These are phyloP conservation scores for Suillus cothurnatus DNA, from an alignment of 768 basidiomycete genomes.

Conservation along the genomic window DNA sequence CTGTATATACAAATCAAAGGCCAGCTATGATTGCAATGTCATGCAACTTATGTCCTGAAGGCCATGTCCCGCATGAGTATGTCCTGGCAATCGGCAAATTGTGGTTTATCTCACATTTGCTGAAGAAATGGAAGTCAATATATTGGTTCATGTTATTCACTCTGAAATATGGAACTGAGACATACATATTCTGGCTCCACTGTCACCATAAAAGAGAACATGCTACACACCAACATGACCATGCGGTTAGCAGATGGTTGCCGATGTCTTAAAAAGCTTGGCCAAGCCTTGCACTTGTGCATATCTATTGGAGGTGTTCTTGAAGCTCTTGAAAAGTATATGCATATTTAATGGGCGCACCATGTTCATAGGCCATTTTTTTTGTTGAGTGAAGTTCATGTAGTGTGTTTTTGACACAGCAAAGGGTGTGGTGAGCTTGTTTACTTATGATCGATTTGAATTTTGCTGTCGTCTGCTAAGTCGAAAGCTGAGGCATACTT, in stretches of 20 bases:
- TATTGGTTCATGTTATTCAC: background rate
- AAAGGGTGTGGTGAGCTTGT: too few species aligned
- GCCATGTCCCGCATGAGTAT: slow-evolving; percentile 28
- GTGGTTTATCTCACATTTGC: too few species aligned
- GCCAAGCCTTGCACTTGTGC: background rate
- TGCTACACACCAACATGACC: background rate
- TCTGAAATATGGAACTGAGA: background rate
- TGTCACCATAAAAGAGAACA: background rate
- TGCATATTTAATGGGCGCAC: too few species aligned
- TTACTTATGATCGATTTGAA: too few species aligned
- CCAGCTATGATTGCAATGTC: background rate
- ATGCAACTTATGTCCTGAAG: slow-evolving; percentile 26
- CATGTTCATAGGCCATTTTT: too few species aligned
- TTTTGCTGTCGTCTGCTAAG: too few species aligned
- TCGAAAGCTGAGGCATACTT: too few species aligned
- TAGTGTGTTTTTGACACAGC: too few species aligned
- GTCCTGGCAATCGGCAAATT: slow-evolving; percentile 22
- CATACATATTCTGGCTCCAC: background rate
- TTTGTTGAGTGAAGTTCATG: too few species aligned
- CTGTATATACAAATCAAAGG: slow-evolving; percentile 20
- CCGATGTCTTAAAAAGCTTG: background rate
- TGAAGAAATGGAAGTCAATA: too few species aligned
- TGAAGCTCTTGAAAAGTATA: too few species aligned
- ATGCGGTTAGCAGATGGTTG: background rate
- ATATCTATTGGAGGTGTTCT: too few species aligned